These are phyloP conservation scores for Bruguiera sexangula DNA, from an alignment of 345 rosid genomes.

Conservation along the genomic window DNA sequence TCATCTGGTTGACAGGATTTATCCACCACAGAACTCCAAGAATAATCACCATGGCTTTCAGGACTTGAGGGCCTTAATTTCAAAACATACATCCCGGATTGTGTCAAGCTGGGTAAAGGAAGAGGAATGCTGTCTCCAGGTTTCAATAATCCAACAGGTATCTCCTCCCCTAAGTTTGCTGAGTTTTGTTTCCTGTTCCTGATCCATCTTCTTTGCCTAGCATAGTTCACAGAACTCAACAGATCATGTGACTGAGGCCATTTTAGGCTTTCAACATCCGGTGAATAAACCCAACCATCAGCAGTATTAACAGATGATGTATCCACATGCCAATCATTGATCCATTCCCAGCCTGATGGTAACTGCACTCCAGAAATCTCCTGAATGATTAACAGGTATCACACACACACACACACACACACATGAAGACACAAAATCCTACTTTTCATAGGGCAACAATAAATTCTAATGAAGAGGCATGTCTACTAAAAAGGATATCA, in stretches of 20 bases:
- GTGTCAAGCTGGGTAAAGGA: slow-evolving; percentile 65
- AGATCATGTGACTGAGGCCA: slow-evolving; percentile 57
- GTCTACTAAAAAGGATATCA: too few relatives aligned
- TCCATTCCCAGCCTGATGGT: slow-evolving; percentile 58
- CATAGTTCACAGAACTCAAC: slow-evolving; percentile 38
- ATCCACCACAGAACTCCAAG: slow-evolving; percentile 82
- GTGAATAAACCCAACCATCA: slow-evolving; percentile 71
- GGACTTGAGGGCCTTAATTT: slow-evolving; percentile 54
- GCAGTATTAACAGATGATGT: slow-evolving; percentile 35
- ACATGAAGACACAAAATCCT: background rate
- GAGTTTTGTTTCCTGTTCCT: slow-evolving; percentile 42
- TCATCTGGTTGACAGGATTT: slow-evolving; percentile 32
- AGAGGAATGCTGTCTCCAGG: slow-evolving; percentile 75
- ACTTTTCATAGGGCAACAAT: background rate
- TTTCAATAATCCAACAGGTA: slow-evolving; percentile 57
- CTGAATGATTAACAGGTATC: slow-evolving; percentile 24
- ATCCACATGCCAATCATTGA: slow-evolving; percentile 58
- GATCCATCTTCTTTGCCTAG: slow-evolving; percentile 68
- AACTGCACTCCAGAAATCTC: slow-evolving; percentile 28
- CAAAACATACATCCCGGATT: slow-evolving; percentile 54
- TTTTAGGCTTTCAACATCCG: slow-evolving; percentile 49
- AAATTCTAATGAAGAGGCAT: too few relatives aligned
- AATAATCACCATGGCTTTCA: slow-evolving; percentile 47
- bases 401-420: slow-evolving; percentile 1
- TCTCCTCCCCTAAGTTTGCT: slow-evolving; percentile 34